These are phyloP conservation scores for Linaria vulgaris DNA, from an alignment of 257 asterid genomes.

Conservation along the genomic window DNA sequence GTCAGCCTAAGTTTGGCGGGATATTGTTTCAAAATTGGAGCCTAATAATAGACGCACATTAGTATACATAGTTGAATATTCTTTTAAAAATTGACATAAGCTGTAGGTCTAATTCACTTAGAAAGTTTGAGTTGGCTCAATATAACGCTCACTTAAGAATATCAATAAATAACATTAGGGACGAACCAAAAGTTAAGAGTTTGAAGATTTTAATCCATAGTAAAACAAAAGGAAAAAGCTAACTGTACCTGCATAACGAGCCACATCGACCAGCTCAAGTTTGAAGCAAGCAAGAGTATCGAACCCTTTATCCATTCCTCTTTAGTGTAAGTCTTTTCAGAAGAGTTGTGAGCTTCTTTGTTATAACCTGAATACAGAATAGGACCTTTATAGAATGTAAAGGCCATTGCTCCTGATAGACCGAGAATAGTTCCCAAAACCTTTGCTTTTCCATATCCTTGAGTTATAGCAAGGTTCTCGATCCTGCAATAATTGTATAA, in stretches of 20 bases:
- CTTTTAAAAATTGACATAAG: too few relatives aligned
- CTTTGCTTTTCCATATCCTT: slow-evolving; percentile 50
- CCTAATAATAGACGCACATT: slow-evolving; percentile 5
- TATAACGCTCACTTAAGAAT: too few relatives aligned
- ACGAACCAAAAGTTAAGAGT: too few relatives aligned
- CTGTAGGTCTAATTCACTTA: too few relatives aligned
- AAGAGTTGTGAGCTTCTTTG: slow-evolving; percentile 11
- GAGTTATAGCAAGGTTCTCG: slow-evolving; percentile 35
- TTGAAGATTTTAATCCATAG: too few relatives aligned
- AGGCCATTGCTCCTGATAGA: slow-evolving; percentile 55
- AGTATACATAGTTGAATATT: too few relatives aligned
- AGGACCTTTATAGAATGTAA: slow-evolving; percentile 58
- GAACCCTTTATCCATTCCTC: slow-evolving; percentile 62
- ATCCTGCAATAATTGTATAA: slow-evolving; percentile 40
- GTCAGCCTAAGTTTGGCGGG: slow-evolving; percentile 49
- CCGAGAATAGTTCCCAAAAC: slow-evolving; percentile 42
- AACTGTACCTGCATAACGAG: slow-evolving; percentile 54
- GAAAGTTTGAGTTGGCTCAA: too few relatives aligned
- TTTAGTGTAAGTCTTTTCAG: slow-evolving; percentile 29
- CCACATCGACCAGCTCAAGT: slow-evolving; percentile 53
- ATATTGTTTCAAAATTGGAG: slow-evolving; percentile 44
- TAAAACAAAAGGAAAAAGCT: too few relatives aligned
- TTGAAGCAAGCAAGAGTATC: slow-evolving; percentile 39
- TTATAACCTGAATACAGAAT: slow-evolving; percentile 28
- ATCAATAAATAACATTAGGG: too few relatives aligned